Evolutionary conservation across 179 eudicot species (phyloP), one percentile per base, ranked within the genome.

Genomic region (Silene vulgaris): DNA sequence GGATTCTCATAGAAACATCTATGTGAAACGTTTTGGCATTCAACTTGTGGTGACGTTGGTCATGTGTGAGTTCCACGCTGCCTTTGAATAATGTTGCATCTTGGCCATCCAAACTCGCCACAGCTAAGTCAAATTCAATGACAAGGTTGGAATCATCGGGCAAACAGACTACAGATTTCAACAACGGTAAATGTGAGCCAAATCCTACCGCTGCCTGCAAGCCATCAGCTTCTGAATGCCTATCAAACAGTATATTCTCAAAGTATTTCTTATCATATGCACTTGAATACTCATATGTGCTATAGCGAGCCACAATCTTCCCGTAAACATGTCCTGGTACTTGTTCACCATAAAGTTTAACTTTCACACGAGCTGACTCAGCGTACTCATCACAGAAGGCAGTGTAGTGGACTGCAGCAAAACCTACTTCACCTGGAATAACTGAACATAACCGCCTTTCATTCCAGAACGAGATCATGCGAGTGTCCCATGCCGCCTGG

Each of bases 271-370:
- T 61, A 9, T 20, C 65, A 8, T 61, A 61, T 20, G 65, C 5
- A 11, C 14, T 61, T 61, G 13, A 6, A 20, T 61, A 61, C 11
- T 61, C 65, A 1, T 23, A 61, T 61, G 65, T 61, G 14, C 0
- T 11, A 61, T 61, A 61, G 29, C 29, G 29, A 61, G 65, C 65
- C 2, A 61, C 65, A 61, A 61, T 61, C 65, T 61, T 61, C 29
- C 65, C 65, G 23, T 23, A 61, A 61, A 61, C 65, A 61, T 23
- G 9, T 8, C 65, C 30, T 61, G 28, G 65, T 8, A 61, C 13
- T 20, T 61, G 7, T 61, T 61, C 29, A 61, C 30, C 30, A 3
- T 7, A 5, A 0, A 21, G 14, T 20, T 20, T 61, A 21, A 61
- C 65, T 21, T 20, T 29, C 28, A 61, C 65, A 61, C 0, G 3